Percentiles rank a stretch among this genome's conserved stretches.
phyloP scores from a whole-genome alignment of 2,329 filamentous ascomycete species.

The Aspergillus oerlinghausenensis region DNA sequence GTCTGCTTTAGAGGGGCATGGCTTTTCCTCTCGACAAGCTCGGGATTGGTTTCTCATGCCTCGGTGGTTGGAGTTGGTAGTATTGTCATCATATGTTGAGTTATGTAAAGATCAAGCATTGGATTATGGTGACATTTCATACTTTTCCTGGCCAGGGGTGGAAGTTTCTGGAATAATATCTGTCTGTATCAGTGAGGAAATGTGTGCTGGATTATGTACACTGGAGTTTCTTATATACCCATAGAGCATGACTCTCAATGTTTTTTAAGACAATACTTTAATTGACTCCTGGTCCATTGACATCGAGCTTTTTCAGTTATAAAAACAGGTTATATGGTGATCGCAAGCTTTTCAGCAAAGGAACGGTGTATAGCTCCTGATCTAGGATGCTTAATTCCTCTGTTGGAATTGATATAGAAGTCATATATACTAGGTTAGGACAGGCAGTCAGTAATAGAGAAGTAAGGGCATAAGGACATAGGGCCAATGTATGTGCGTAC shows the following conservation, averaged over 20 bases:
- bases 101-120: not conserved
- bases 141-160: not conserved
- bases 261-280: not conserved
- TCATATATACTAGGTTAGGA: not conserved
- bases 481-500: not conserved
- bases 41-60: conserved; percentile 42
- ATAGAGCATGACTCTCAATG: not conserved
- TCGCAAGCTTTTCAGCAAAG: not conserved
- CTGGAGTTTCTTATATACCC: not conserved
- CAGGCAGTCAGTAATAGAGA: not conserved
- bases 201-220: not conserved
- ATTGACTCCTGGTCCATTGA: not conserved
- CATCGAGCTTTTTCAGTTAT: not conserved
- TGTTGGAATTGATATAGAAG: not conserved
- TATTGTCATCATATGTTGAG: not conserved
- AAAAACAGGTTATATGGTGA: not conserved
- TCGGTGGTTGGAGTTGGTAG: conserved; percentile 12
- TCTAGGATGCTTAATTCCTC: not conserved
- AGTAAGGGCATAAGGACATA: not conserved
- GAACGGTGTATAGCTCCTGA: not conserved
- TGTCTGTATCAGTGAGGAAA: not conserved
- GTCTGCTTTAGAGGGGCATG: conserved; percentile 39
- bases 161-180: not conserved
- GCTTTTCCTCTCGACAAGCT: conserved; percentile 40
- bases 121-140: not conserved